phyloP scores from a whole-genome alignment of 345 rosid genomes.

The Corchorus capsularis region DNA sequence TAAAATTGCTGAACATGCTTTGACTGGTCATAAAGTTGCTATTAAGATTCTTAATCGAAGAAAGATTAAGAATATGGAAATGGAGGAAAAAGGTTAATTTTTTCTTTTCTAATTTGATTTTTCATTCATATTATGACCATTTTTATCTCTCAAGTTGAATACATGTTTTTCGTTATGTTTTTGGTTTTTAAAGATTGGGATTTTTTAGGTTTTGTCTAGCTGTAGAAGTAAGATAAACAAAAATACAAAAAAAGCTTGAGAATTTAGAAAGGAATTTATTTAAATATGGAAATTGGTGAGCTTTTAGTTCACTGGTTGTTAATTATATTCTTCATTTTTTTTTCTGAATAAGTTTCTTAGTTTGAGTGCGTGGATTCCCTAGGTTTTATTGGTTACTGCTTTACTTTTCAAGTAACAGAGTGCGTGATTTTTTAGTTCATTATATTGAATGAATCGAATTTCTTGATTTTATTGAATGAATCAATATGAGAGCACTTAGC shows the following conservation, averaged over 20 bases:
- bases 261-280: not conserved
- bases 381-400: not conserved
- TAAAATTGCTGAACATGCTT: slow-evolving; percentile 82
- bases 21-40: slow-evolving; percentile 91
- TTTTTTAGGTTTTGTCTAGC: not conserved
- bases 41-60: slow-evolving; percentile 92
- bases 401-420: not conserved
- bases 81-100: slow-evolving; percentile 85
- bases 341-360: not conserved
- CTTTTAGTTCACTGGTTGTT: not conserved
- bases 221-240: not conserved
- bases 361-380: not conserved
- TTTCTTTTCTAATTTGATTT: not conserved
- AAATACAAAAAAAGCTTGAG: not conserved
- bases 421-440: no score
- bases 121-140: not conserved
- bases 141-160: not conserved
- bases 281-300: not conserved
- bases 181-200: not conserved
- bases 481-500: not conserved
- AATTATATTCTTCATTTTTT: not conserved
- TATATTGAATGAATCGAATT: not conserved
- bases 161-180: not conserved
- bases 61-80: slow-evolving; percentile 72
- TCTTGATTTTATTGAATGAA: not conserved